Evolutionary conservation across 1,139 yeast species (phyloP).

Genomic region (Debaryomyces udenii): DNA sequence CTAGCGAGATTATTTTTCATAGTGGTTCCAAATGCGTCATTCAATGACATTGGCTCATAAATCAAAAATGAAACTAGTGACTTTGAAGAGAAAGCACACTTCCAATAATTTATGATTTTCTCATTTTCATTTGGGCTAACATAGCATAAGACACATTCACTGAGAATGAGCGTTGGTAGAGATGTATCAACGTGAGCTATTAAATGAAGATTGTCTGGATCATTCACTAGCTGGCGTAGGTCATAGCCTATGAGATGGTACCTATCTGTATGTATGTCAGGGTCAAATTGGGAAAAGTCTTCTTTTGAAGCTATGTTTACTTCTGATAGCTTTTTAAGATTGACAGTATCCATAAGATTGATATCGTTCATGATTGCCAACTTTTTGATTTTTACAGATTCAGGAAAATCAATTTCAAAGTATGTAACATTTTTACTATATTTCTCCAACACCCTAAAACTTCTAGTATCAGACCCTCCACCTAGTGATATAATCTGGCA

Average conservation of each 20-base stretch:
- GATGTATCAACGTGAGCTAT: slow-evolving; percentile 29
- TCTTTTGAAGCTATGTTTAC: slow-evolving; percentile 22
- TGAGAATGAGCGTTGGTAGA: slow-evolving; percentile 70
- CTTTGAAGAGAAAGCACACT: slow-evolving; percentile 18
- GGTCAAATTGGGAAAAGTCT: slow-evolving; percentile 25
- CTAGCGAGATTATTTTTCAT: slow-evolving; percentile 74
- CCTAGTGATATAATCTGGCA: slow-evolving; percentile 83
- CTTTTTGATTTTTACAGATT: slow-evolving; percentile 62
- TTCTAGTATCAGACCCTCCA: slow-evolving; percentile 94
- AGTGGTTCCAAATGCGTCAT: slow-evolving; percentile 76
- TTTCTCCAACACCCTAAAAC: slow-evolving; percentile 49
- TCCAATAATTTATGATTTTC: slow-evolving; percentile 49
- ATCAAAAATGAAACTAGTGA: slow-evolving; percentile 49
- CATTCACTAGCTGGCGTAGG: slow-evolving; percentile 38
- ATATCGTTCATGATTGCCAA: slow-evolving; percentile 46
- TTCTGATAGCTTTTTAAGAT: slow-evolving; percentile 15
- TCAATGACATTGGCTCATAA: slow-evolving; percentile 84
- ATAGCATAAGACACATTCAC: slow-evolving; percentile 92
- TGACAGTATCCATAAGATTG: slow-evolving; percentile 24
- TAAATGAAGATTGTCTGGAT: not conserved
- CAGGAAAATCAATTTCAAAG: slow-evolving; percentile 78
- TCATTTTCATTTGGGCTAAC: slow-evolving; percentile 61
- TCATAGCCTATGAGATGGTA: slow-evolving; percentile 64
- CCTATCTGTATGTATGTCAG: slow-evolving; percentile 42
- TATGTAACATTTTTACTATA: slow-evolving; percentile 38